Conservation (phyloP, 129 eudicot species). For the Heracleum sosnowskyi region DNA sequence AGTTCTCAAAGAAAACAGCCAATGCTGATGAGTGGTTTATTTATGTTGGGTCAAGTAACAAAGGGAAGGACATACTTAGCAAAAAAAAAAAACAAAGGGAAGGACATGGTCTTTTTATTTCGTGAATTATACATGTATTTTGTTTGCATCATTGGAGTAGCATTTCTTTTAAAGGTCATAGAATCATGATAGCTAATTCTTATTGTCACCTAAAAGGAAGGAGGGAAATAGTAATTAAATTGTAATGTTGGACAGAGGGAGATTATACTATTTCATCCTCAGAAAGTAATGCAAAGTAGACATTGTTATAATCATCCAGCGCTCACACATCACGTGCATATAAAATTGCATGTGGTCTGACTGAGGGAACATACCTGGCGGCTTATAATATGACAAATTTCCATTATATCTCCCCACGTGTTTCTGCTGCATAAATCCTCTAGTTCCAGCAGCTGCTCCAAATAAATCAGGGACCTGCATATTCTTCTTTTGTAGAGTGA, state of each 20-base stretch:
- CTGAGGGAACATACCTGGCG: slow-evolving; percentile 25
- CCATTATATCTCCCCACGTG: slow-evolving; percentile 40
- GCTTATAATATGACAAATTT: slow-evolving; percentile 47
- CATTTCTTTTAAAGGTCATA: background rate
- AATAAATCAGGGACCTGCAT: slow-evolving; percentile 7
- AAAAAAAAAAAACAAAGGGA: no score
- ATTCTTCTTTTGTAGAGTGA: background rate
- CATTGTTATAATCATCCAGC: background rate
- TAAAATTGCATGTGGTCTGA: slow-evolving; percentile 33
- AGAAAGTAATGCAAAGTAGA: background rate
- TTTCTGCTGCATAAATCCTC: slow-evolving; percentile 52
- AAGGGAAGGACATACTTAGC: background rate
- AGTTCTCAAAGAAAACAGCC: no score
- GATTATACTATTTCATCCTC: background rate
- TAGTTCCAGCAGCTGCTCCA: slow-evolving; percentile 37
- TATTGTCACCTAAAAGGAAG: background rate
- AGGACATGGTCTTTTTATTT: background rate
- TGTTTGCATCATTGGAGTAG: background rate
- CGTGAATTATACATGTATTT: background rate
- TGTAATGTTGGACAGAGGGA: background rate
- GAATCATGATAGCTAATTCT: background rate
- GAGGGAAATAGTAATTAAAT: background rate
- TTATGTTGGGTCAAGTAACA: background rate
- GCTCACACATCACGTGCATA: slow-evolving; percentile 31
- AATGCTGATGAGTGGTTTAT: background rate